Base-by-base conservation (phyloP, 2,329 filamentous ascomycete species). In the Hymenotorrendiella dingleyae region DNA sequence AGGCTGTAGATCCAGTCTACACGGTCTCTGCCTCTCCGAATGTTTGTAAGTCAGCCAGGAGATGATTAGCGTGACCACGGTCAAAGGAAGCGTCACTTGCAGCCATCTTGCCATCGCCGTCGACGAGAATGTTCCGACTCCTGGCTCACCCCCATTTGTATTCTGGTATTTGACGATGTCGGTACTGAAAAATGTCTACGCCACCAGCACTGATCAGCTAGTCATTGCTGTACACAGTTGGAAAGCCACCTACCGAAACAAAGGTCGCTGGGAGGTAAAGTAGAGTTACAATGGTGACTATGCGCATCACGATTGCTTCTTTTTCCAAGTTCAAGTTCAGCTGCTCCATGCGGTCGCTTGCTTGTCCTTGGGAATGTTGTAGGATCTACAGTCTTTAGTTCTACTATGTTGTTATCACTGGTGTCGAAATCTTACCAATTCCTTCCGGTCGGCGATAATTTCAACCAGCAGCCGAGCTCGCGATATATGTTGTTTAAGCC, bases 161-260 rank as follows among this genome's bases (percentile, higher is more conserved):
- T 57, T 49, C 42, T 64, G 62, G 39, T 59, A 67, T 43, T 62
- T 64, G 11, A 67, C 42, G 8, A 67, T 53, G 34, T 66, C 64
- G 0, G 64, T 67, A 33, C 62, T 62, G 45, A 68, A 67, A 39
- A 68, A 64, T 2, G 65, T 67, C 58, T 65, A 26, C n/a, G n/a
- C n/a, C n/a, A n/a, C n/a, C n/a, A n/a, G n/a, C n/a, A n/a, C n/a
- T n/a, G n/a, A n/a, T n/a, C n/a, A n/a, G n/a, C n/a, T n/a, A n/a
- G n/a, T n/a, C n/a, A n/a, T n/a, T n/a, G n/a, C n/a, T n/a, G n/a
- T n/a, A n/a, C n/a, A n/a, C n/a, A n/a, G n/a, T n/a, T n/a, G n/a
- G n/a, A n/a, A n/a, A n/a, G n/a, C n/a, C n/a, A n/a, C n/a, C 21
- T 42, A 61, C 59, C 4, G 60, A 64, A 4, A 65, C 61, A 45